Evolutionary conservation across 192 early-diverging fungal species (phyloP), one percentile per base, ranked within the genome.

Genomic region (Umbelopsis ramanniana): DNA sequence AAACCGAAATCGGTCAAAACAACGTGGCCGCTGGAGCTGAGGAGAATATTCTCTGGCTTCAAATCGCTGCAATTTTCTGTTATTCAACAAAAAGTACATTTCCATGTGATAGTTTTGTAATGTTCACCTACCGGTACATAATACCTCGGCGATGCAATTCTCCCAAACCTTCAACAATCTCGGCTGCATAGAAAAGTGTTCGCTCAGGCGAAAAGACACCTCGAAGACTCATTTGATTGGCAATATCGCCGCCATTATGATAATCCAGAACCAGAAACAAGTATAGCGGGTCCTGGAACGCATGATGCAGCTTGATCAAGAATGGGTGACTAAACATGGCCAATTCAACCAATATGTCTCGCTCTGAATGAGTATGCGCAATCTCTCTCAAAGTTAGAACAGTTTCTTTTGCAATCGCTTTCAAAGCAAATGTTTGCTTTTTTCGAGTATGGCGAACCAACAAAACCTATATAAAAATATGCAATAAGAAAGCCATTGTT

Each of bases 1-100:
- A 98, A 85, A 3, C 96, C 95, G 84, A 97, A 98, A 71, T 98
- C 96, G 1, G 95, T 96, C 67, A 98, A 77, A 17, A 94, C 82
- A 24, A 96, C 81, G 68, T 97, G 94, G 35, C 95, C 95, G 24
- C 91, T 87, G 0, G 72, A 60, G 55, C 88, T 88, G 9, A 97
- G 74, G 7, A 94, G 77, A 48, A 90, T 88, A 75, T 91, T 91
- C 68, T 91, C 92, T 23, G 91, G 92, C 79, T 94, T 94, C 52
- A 89, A 72, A 66, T 93, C 95, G 52, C 94, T 84, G 29, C 40
- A 43, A 43, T 12, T 11, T 5, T 43, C 6, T 2, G 29, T 43
- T 6, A 43, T 12, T 43, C 40, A 43, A 43, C 11, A 43, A 43
- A 43, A 43, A 43, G 8, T 12, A 43, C 6, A 43, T 4, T 2